Percentiles rank a stretch among this genome's conserved stretches.
Conservation (phyloP, 495 filamentous ascomycete genomes). For the Talaromyces liani region DNA sequence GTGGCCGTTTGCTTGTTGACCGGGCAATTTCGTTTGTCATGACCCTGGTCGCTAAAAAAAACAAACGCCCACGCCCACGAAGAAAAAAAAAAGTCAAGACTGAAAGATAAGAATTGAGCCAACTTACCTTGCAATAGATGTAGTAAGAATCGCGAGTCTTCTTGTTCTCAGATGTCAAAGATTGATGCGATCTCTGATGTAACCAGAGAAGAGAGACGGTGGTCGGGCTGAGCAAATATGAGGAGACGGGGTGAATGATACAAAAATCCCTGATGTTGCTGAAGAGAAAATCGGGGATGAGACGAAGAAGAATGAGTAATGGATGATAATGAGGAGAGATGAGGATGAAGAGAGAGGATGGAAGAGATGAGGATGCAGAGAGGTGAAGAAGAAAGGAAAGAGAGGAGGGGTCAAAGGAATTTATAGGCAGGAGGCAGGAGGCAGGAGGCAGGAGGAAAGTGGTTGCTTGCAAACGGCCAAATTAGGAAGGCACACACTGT, state of each 20-base stretch:
- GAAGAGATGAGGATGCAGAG: neutral
- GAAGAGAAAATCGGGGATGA: neutral
- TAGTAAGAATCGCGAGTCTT: neutral
- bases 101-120: neutral
- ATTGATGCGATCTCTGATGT: neutral
- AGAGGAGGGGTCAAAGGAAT: neutral
- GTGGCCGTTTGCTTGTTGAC: neutral
- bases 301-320: neutral
- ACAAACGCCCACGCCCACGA: neutral
- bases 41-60: neutral
- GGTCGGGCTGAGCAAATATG: too few relatives aligned
- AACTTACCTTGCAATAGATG: neutral
- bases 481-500: slow-evolving; percentile 15
- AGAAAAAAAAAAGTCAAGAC: neutral
- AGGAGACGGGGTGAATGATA: neutral
- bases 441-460: neutral
- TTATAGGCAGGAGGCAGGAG: neutral
- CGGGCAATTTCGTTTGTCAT: neutral
- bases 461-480: neutral
- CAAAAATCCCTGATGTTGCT: neutral
- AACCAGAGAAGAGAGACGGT: too few relatives aligned
- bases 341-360: too few relatives aligned
- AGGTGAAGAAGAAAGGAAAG: neutral
- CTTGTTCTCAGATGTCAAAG: neutral
- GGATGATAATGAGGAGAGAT: slow-evolving; percentile 3